Conservation (phyloP, 2,329 filamentous ascomycete species). For the Annulohypoxylon truncatum region DNA sequence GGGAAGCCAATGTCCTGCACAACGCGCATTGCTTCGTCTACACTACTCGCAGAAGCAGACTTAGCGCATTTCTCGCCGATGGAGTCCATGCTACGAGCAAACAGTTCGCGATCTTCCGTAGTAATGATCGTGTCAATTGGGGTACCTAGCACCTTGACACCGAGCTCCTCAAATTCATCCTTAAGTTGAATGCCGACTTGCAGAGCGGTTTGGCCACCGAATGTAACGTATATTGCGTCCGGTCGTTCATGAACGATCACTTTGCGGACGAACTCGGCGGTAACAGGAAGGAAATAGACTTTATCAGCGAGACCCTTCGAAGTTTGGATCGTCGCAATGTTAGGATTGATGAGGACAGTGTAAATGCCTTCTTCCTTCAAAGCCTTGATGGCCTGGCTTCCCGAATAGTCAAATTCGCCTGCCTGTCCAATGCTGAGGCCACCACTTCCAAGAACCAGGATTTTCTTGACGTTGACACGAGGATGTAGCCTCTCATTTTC, state of each 20-base stretch:
- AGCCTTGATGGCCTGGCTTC: conserved; percentile 98
- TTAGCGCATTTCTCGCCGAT: conserved; percentile 98
- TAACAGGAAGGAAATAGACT: conserved; percentile 98
- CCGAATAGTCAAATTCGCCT: conserved; percentile 98
- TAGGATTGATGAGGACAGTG: conserved; percentile 97
- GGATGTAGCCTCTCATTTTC: conserved; percentile 84
- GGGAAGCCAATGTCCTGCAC: conserved; percentile 95
- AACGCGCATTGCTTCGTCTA: conserved; percentile 88
- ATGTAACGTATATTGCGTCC: conserved; percentile 97
- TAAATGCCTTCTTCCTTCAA: conserved; percentile 98
- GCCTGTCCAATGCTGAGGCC: conserved; percentile 97
- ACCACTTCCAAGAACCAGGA: conserved; percentile 91
- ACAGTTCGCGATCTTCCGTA: conserved; percentile 96
- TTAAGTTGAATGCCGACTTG: conserved; percentile 97
- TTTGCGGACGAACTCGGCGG: conserved; percentile 96
- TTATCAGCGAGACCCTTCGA: conserved; percentile 98
- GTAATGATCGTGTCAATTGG: conserved; percentile 99
- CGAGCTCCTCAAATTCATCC: conserved; percentile 92
- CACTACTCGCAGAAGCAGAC: conserved; percentile 88
- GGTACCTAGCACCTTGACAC: conserved; percentile 94
- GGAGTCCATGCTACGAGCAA: conserved; percentile 97
- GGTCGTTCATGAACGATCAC: conserved; percentile 95
- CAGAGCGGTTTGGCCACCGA: conserved; percentile 97
- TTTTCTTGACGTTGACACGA: conserved; percentile 89
- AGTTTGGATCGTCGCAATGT: conserved; percentile 98